Conservation (phyloP, 768 basidiomycete species). For the Leccinellum luteum region DNA sequence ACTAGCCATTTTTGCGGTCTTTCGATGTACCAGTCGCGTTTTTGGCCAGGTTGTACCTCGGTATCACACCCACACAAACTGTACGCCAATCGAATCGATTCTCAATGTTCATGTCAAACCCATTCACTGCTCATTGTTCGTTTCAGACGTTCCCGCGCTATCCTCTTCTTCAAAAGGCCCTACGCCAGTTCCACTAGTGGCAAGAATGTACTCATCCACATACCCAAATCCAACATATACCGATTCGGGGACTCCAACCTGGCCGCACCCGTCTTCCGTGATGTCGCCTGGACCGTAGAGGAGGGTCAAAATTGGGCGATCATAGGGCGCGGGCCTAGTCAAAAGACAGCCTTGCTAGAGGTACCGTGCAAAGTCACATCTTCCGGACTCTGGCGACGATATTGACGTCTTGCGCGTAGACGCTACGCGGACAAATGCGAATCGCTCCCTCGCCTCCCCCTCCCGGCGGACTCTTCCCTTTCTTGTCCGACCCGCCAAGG, state of each 20-base stretch:
- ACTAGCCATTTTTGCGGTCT: neutral
- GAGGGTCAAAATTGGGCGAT: slow-evolving; percentile 75
- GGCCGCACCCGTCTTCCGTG: slow-evolving; percentile 46
- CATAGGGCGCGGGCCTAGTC: slow-evolving; percentile 60
- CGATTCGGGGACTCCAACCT: slow-evolving; percentile 56
- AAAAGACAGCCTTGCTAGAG: slow-evolving; percentile 63
- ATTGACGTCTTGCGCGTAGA: slow-evolving; percentile 36
- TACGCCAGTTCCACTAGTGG: slow-evolving; percentile 6
- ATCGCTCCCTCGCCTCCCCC: slow-evolving; percentile 60
- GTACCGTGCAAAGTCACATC: slow-evolving; percentile 33
- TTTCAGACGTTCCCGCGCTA: neutral
- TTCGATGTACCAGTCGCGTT: slow-evolving; percentile 5
- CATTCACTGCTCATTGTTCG: neutral
- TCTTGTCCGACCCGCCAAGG: slow-evolving; percentile 42
- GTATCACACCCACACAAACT: neutral
- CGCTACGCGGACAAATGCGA: slow-evolving; percentile 68
- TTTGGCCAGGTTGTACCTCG: neutral
- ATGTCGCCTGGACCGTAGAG: slow-evolving; percentile 57
- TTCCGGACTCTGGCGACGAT: neutral
- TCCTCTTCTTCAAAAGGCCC: neutral
- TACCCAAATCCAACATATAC: slow-evolving; percentile 52
- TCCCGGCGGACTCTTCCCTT: slow-evolving; percentile 77
- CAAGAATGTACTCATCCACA: slow-evolving; percentile 31
- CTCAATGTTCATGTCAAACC: neutral
- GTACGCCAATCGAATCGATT: neutral